phyloP scores from a whole-genome alignment of 768 basidiomycete species.

The Boletus bicolor region DNA sequence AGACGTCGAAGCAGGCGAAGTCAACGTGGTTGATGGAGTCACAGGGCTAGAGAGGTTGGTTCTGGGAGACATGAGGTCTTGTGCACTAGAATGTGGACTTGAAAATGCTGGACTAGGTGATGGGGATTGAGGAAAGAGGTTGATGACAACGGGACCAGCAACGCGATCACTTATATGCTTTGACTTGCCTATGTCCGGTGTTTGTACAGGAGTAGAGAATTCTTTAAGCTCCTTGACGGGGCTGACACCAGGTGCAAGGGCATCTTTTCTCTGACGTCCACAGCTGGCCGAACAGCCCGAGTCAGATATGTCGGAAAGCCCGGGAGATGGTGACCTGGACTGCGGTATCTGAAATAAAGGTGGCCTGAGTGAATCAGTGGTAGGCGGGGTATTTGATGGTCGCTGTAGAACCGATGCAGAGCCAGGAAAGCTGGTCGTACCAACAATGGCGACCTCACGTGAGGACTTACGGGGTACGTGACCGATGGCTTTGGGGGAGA shows the following conservation, averaged over 20 bases:
- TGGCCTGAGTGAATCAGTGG: slow-evolving; percentile 33
- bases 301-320: slow-evolving; percentile 31
- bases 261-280: slow-evolving; percentile 33
- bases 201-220: slow-evolving; percentile 37
- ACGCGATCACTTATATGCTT: slow-evolving; percentile 60
- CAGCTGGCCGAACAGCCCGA: slow-evolving; percentile 28
- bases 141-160: slow-evolving; percentile 59
- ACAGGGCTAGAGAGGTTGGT: slow-evolving; percentile 23
- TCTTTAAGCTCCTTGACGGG: slow-evolving; percentile 28
- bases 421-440: slow-evolving; percentile 36
- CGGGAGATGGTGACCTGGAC: slow-evolving; percentile 33
- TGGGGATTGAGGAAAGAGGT: slow-evolving; percentile 37
- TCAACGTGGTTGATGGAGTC: slow-evolving; percentile 26
- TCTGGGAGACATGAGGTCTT: slow-evolving; percentile 29
- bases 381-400: slow-evolving; percentile 29
- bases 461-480: slow-evolving; percentile 44
- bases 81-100: slow-evolving; percentile 26
- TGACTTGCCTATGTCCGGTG: slow-evolving; percentile 60
- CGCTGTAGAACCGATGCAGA: slow-evolving; percentile 27
- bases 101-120: slow-evolving; percentile 27
- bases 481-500: slow-evolving; percentile 29
- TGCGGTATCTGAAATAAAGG: slow-evolving; percentile 37
- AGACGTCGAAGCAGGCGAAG: slow-evolving; percentile 25
- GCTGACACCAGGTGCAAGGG: slow-evolving; percentile 31
- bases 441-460: slow-evolving; percentile 53